Evolutionary conservation across 805 yeast genomes (phyloP).

Genomic region (Nakazawaea pomicola): DNA sequence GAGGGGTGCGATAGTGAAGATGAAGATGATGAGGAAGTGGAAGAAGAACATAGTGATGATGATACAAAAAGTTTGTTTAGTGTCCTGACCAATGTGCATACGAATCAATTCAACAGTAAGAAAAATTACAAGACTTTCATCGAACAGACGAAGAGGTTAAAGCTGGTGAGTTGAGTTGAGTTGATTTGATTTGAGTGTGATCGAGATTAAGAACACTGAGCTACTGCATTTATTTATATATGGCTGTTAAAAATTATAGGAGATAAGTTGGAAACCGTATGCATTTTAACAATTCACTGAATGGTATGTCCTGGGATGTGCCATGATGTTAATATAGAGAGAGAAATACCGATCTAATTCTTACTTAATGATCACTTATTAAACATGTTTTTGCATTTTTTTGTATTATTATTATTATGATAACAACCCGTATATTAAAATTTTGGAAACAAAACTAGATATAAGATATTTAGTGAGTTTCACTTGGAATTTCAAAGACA

Average conservation of each 20-base stretch:
- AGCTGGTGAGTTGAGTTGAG: slow-evolving; percentile 1
- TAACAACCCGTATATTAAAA: slow-evolving; percentile 14
- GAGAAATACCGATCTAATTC: not conserved
- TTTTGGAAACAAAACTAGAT: slow-evolving; percentile 6
- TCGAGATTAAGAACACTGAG: no score
- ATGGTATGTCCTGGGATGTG: no score
- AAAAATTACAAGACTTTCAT: slow-evolving; percentile 11
- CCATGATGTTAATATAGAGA: not conserved
- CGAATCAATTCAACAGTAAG: slow-evolving; percentile 2
- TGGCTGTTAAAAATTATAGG: not conserved
- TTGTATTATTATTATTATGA: slow-evolving; percentile 3
- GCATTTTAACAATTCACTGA: no score
- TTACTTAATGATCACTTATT: not conserved
- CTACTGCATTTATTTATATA: no score
- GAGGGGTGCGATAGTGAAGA: not conserved
- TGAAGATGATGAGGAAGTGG: slow-evolving; percentile 2
- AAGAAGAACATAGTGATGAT: slow-evolving; percentile 3
- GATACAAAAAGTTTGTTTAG: slow-evolving; percentile 9
- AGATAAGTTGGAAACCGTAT: no score
- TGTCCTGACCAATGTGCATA: slow-evolving; percentile 6
- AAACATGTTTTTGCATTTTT: not conserved
- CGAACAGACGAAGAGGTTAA: slow-evolving; percentile 8
- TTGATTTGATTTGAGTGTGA: no score
- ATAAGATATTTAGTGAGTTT: slow-evolving; percentile 33
- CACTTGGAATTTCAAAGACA: slow-evolving; percentile 87